Percentiles rank a stretch among this genome's conserved stretches.
These are phyloP conservation scores for Monascus purpureus DNA, from an alignment of 495 filamentous ascomycete genomes.

Conservation along the genomic window DNA sequence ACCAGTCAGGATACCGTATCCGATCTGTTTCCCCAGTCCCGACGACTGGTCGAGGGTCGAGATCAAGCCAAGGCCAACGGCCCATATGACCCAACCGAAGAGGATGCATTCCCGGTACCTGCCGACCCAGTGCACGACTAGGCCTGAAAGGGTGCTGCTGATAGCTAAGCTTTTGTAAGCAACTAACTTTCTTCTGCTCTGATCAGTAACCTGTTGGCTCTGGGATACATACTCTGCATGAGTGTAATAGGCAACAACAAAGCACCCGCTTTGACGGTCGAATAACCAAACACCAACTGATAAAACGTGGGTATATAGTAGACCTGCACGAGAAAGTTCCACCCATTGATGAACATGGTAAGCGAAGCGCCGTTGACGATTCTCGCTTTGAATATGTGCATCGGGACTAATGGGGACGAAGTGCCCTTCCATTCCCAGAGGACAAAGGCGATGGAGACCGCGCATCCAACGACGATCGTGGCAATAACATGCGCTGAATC, in stretches of 20 bases:
- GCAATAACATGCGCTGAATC: constrained; percentile 32
- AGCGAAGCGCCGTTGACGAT: constrained; percentile 39
- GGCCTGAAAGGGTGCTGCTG: constrained; percentile 36
- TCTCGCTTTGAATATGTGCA: constrained; percentile 35
- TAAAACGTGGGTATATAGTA: constrained; percentile 45
- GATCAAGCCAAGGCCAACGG: constrained; percentile 37
- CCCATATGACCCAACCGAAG: constrained; percentile 38
- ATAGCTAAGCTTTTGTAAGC: constrained; percentile 14
- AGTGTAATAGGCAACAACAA: constrained; percentile 40
- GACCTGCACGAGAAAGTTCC: constrained; percentile 40
- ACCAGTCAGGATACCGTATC: constrained; percentile 36
- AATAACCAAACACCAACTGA: constrained; percentile 39
- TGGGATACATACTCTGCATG: constrained; percentile 36
- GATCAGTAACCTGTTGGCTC: no score
- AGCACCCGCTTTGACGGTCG: constrained; percentile 33
- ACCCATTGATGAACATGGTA: constrained; percentile 42
- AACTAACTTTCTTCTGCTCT: no score
- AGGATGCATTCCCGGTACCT: constrained; percentile 39
- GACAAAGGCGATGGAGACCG: constrained; percentile 29
- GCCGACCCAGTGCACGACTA: constrained; percentile 38
- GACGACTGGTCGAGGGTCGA: constrained; percentile 36
- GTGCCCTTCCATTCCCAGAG: constrained; percentile 35
- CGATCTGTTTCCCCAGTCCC: constrained; percentile 38
- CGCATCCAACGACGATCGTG: constrained; percentile 31
- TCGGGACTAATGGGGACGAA: constrained; percentile 14